Conservation (phyloP, 129 eudicot species). For the Pittosporum tobira region DNA sequence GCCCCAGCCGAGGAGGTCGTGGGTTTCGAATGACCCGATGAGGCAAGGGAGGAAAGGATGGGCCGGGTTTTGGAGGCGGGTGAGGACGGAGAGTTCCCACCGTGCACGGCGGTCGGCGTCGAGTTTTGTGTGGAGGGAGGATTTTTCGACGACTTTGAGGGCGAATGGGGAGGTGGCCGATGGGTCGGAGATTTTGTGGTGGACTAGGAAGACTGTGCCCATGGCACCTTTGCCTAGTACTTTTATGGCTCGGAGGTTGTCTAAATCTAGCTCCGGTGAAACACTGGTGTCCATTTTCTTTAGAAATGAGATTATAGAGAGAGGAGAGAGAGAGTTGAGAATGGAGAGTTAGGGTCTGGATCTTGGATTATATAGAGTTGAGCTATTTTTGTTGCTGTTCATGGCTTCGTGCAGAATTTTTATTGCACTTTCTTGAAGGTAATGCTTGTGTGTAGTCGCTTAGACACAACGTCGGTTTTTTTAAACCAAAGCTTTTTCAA, state of each 20-base stretch:
- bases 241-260: conserved; percentile 45
- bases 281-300: conserved; percentile 26
- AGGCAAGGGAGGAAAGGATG: conserved; percentile 70
- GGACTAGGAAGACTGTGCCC: conserved; percentile 83
- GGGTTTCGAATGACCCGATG: conserved; percentile 42
- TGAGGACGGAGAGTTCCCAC: conserved; percentile 69
- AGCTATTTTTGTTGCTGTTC: neutral
- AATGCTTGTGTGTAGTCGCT: too few species aligned
- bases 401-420: neutral
- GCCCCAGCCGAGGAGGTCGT: conserved; percentile 57
- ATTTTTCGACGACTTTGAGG: conserved; percentile 76
- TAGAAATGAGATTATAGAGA: conserved; percentile 2
- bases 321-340: conserved; percentile 11
- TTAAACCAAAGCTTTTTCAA: too few species aligned
- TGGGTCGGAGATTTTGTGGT: conserved; percentile 39
- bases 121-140: conserved; percentile 13
- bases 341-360: neutral
- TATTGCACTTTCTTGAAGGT: neutral
- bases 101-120: conserved; percentile 82
- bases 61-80: conserved; percentile 17
- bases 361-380: neutral
- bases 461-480: too few species aligned
- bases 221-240: conserved; percentile 85
- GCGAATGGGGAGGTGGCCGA: conserved; percentile 45
- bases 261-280: conserved; percentile 35